phyloP scores from a whole-genome alignment of 257 asterid genomes.

The Solanum etuberosum region DNA sequence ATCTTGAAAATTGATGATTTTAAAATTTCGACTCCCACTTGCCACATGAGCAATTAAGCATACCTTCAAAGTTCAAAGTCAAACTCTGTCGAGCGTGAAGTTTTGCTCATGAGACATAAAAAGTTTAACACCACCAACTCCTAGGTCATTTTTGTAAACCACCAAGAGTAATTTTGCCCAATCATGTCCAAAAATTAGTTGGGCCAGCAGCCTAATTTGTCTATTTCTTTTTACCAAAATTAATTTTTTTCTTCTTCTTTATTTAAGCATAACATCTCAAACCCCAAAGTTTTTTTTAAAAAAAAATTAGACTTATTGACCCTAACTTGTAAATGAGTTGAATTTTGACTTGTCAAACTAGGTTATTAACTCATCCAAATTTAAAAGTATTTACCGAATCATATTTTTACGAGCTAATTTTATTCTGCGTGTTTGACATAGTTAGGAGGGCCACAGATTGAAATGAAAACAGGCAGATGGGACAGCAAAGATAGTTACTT shows the following conservation, averaged over 20 bases:
- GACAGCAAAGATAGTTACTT: constrained; percentile 46
- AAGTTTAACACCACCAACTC: neutral
- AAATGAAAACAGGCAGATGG: constrained; percentile 65
- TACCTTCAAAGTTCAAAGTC: neutral
- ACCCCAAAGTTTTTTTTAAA: too few relatives aligned
- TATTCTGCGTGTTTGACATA: neutral
- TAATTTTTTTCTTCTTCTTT: neutral
- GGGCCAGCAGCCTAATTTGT: too few relatives aligned
- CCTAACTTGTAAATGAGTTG: neutral
- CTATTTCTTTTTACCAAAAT: neutral
- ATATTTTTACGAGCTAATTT: neutral
- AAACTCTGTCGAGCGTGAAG: neutral
- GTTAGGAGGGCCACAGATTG: constrained; percentile 64
- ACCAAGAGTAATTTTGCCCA: neutral
- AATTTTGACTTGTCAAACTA: neutral
- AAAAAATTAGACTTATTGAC: too few relatives aligned
- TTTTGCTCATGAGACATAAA: neutral
- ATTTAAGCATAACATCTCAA: neutral
- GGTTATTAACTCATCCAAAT: neutral
- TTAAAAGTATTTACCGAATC: neutral
- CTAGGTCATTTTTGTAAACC: too few relatives aligned
- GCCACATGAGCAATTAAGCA: neutral
- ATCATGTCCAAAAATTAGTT: neutral
- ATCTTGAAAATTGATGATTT: neutral
- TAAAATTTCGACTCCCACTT: neutral